phyloP scores from a whole-genome alignment of 176 grass and related monocot genomes.

The Musa itinerans region DNA sequence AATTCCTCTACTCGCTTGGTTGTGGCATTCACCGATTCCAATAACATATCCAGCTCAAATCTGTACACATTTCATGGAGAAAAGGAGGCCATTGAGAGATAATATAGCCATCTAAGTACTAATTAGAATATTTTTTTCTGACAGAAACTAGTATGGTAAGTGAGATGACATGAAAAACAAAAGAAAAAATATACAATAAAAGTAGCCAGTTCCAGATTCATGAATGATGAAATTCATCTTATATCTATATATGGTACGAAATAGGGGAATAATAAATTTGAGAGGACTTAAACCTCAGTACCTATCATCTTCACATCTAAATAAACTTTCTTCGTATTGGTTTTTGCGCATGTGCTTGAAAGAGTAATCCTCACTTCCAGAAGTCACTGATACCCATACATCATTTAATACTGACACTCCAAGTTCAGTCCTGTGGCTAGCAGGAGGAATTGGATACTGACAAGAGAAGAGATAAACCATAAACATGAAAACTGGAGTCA shows the following conservation, averaged over 20 bases:
- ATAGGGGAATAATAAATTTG: background rate
- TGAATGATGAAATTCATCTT: background rate
- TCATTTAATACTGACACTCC: constrained; percentile 55
- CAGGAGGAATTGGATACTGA: constrained; percentile 53
- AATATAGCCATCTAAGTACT: background rate
- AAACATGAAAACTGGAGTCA: constrained; percentile 4
- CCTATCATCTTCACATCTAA: constrained; percentile 86
- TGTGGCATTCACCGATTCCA: constrained; percentile 26
- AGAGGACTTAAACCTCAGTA: constrained; percentile 10
- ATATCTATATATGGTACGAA: background rate
- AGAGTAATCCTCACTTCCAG: constrained; percentile 85
- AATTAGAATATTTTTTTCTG: background rate
- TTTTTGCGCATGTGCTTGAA: constrained; percentile 91
- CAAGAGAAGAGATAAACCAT: constrained; percentile 13
- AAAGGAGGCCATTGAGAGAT: background rate
- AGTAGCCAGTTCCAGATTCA: background rate
- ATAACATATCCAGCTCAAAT: constrained; percentile 31
- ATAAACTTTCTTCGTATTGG: constrained; percentile 82
- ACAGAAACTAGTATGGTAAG: background rate
- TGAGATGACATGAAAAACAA: background rate
- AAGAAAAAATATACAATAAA: background rate
- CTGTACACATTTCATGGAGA: background rate
- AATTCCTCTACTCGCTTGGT: constrained; percentile 27
- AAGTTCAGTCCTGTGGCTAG: constrained; percentile 56
- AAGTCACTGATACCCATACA: constrained; percentile 70